Evolutionary conservation across 257 asterid species (phyloP).

Genomic region (Anisodus tanguticus): DNA sequence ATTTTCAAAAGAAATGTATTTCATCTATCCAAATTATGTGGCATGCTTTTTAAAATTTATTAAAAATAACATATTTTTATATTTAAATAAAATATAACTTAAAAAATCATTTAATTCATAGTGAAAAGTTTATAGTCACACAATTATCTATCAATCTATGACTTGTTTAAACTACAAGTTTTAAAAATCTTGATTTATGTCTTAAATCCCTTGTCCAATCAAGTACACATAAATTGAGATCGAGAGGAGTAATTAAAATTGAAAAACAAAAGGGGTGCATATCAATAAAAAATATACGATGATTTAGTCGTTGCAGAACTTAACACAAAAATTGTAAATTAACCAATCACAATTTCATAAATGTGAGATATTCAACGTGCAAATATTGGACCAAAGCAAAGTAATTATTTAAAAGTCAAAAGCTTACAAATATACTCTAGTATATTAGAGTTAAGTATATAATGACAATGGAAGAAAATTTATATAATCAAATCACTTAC

Average conservation of each 20-base stretch:
- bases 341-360: slow-evolving; percentile 5
- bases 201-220: not conserved
- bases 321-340: not conserved
- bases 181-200: not conserved
- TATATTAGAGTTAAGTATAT: not conserved
- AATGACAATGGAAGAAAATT: not conserved
- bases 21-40: not conserved
- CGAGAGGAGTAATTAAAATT: not conserved
- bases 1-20: not conserved
- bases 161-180: not conserved
- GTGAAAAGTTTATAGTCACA: not conserved
- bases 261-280: not conserved
- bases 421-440: not conserved
- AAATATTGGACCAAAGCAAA: not conserved
- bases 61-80: not conserved
- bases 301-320: not conserved
- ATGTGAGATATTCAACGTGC: not conserved
- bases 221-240: not conserved
- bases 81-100: not conserved
- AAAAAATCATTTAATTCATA: not conserved
- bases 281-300: not conserved
- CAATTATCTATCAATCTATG: not conserved
- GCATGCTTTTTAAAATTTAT: not conserved
- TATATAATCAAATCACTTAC: not conserved
- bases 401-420: not conserved